Percentiles rank a stretch among this genome's conserved stretches.
These are phyloP conservation scores for Danielozyma ontarioensis DNA, from an alignment of 805 yeast genomes.

Conservation along the genomic window DNA sequence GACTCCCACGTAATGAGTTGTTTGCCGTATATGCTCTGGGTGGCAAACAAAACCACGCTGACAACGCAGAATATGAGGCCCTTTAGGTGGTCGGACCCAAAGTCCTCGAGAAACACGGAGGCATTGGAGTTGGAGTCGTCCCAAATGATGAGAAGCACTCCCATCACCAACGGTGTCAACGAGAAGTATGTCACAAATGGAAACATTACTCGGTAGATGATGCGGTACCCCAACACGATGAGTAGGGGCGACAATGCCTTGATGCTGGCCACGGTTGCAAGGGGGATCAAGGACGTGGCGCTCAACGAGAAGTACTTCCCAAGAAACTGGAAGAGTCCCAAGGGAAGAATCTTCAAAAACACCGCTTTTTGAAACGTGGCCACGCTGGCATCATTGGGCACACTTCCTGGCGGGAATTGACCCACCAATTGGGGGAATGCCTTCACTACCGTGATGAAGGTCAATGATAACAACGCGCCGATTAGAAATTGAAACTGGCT, in stretches of 20 bases:
- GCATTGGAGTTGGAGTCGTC: conserved; percentile 12
- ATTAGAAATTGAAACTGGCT: conserved; percentile 61
- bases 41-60: conserved; percentile 72
- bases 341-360: conserved; percentile 48
- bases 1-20: conserved; percentile 59
- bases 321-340: conserved; percentile 60
- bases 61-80: conserved; percentile 68
- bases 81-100: conserved; percentile 32
- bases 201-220: conserved; percentile 45
- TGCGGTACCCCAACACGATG: conserved; percentile 51
- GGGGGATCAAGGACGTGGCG: conserved; percentile 61
- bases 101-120: conserved; percentile 5
- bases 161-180: conserved; percentile 45
- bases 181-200: conserved; percentile 49
- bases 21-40: conserved; percentile 84
- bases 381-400: conserved; percentile 34
- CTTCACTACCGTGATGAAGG: conserved; percentile 31
- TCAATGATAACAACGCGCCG: conserved; percentile 40
- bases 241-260: conserved; percentile 63
- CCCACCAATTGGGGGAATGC: conserved; percentile 21
- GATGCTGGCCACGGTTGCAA: conserved; percentile 68
- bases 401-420: conserved; percentile 50
- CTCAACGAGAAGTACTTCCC: conserved; percentile 60
- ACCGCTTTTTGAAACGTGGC: conserved; percentile 23
- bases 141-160: conserved; percentile 47